Base-by-base conservation (phyloP, 164 flowering plant species). In the Saururus chinensis region DNA sequence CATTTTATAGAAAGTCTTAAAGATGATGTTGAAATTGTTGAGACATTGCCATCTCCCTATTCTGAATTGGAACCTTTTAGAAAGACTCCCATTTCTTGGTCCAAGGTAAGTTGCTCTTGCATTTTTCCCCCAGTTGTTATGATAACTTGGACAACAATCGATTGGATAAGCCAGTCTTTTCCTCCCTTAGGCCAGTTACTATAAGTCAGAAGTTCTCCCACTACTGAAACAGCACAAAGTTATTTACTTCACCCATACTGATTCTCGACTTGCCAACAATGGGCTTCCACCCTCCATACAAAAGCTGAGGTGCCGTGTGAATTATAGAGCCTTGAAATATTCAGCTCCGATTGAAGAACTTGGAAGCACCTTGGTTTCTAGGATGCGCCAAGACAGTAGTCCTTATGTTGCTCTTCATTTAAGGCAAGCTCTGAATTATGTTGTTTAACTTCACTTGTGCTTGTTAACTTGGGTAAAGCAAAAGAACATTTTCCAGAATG, bases 51-150 rank as follows among this genome's bases (percentile, higher is more conserved):
- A 26, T 70, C 80, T 52, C 80, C 66, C 53, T 82, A 73, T 80
- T 80, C 87, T 45, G 83, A 55, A 49, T 57, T 77, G 61, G 92
- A 84, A 62, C 96, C 96, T 60, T 84, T 91, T 71, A 67, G 26
- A 25, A 91, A 95, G 72, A 89, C 99, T 56, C 98, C 92, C 21
- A 75, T 95, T 65, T 95, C 99, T 67, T 95, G 99, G 99, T 95
- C 99, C 17, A 91, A 91, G 99, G 99, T 95, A 23, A 23, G 19
- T 37, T 11, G 22, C 9, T 19, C 22, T 35, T 58, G 23, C 25
- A 37, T 3, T 17, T 30, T 19, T 58, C n/a, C 45, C 37, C 13
- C 10, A 35, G 26, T 17, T 40, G 13, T 14, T 58, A 55, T 1
- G 6, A 19, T 9, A 23, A 4, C 13, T 12, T 9, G 5, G 19